These are phyloP conservation scores for Telfairia occidentalis DNA, from an alignment of 331 rosid species.

Conservation along the genomic window DNA sequence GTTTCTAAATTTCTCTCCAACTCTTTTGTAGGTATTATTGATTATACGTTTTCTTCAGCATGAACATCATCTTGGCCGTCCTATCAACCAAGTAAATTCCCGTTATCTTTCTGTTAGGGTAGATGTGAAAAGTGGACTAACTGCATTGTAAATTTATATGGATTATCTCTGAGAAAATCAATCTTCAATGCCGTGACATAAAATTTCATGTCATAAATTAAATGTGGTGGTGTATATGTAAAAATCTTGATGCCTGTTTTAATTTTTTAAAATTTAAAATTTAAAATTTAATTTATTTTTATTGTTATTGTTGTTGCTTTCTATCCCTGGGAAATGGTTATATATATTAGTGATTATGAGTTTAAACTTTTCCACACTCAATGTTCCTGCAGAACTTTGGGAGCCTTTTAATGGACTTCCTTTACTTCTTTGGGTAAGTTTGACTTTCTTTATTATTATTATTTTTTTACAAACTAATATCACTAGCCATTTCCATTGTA, in stretches of 20 bases:
- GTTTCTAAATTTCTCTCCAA: constrained; percentile 9
- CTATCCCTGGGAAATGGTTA: not conserved
- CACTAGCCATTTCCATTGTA: constrained; percentile 6
- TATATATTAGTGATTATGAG: not conserved
- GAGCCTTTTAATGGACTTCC: constrained; percentile 83
- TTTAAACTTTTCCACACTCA: not conserved
- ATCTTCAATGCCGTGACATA: not conserved
- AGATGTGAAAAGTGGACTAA: not conserved
- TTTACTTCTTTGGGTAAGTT: constrained; percentile 88
- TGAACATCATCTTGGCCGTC: constrained; percentile 90
- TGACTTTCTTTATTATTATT: not conserved
- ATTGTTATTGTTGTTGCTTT: not conserved
- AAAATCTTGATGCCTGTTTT: not conserved
- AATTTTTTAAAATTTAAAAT: no score
- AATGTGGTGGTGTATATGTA: not conserved
- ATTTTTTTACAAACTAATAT: not conserved
- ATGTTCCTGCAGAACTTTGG: constrained; percentile 69
- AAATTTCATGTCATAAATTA: not conserved
- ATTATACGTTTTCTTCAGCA: constrained; percentile 90
- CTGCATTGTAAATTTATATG: not conserved
- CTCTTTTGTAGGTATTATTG: constrained; percentile 50
- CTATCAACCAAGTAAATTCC: constrained; percentile 67
- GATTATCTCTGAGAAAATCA: not conserved
- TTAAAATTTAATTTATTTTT: no score
- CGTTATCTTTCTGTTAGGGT: not conserved